A percentile compares a stretch with the other conserved stretches of the same genome.
These are phyloP conservation scores for Eremomyces bilateralis DNA, from an alignment of 495 filamentous ascomycete species.

Conservation along the genomic window DNA sequence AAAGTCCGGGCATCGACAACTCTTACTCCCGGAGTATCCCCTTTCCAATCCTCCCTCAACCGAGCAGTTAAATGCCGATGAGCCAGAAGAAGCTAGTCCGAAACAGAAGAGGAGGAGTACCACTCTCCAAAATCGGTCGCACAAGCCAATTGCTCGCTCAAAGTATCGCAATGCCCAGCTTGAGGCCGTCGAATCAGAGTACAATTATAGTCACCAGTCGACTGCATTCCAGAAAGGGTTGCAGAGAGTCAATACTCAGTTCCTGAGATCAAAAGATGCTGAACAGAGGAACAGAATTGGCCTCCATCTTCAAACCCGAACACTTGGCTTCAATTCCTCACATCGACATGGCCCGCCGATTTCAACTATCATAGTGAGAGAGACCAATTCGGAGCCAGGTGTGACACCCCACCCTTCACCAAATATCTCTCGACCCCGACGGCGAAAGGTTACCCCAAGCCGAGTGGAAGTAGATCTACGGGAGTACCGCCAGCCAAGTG, in stretches of 20 bases:
- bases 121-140: neutral
- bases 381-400: neutral
- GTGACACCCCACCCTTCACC: neutral
- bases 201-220: constrained; percentile 8
- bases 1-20: neutral
- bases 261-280: constrained; percentile 9
- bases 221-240: constrained; percentile 13
- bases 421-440: neutral
- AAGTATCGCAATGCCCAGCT: constrained; percentile 11
- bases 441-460: constrained; percentile 12
- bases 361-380: neutral
- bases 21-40: neutral
- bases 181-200: constrained; percentile 14
- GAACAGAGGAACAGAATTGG: constrained; percentile 4
- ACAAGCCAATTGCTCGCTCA: constrained; percentile 3
- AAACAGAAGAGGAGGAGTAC: neutral
- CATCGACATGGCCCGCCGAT: too few relatives aligned
- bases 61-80: neutral
- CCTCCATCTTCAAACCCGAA: neutral
- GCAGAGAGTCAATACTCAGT: constrained; percentile 1
- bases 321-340: too few relatives aligned
- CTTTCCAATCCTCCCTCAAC: neutral
- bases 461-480: constrained; percentile 15
- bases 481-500: constrained; percentile 18
- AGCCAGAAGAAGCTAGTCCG: neutral